phyloP scores from a whole-genome alignment of 2,329 filamentous ascomycete genomes.

The Aspergillus bombycis region DNA sequence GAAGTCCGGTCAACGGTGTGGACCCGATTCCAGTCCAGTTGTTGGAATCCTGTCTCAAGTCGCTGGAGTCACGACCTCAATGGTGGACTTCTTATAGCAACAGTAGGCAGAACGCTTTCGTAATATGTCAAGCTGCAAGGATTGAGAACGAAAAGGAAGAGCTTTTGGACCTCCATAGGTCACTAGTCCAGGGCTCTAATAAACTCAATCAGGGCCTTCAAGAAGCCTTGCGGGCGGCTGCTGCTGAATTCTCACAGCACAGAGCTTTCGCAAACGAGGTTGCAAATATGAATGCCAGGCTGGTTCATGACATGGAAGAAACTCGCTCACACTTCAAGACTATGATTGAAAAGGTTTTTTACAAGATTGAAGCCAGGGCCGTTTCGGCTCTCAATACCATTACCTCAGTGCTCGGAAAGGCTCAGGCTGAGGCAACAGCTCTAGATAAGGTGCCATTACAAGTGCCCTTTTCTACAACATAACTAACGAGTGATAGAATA shows the following conservation, averaged over 20 bases:
- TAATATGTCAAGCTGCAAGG: conserved; percentile 65
- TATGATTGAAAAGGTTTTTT: conserved; percentile 29
- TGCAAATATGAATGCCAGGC: conserved; percentile 32
- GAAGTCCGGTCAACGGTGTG: conserved; percentile 16
- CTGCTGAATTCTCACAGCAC: conserved; percentile 33
- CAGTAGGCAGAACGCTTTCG: conserved; percentile 61
- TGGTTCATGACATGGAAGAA: conserved; percentile 37
- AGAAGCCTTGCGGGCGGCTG: conserved; percentile 36
- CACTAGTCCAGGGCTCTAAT: conserved; percentile 39
- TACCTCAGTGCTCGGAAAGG: conserved; percentile 20
- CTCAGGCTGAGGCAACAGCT: conserved; percentile 19
- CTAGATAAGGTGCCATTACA: conserved; percentile 28
- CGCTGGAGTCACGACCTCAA: conserved; percentile 58
- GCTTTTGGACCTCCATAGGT: conserved; percentile 43
- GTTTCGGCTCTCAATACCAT: conserved; percentile 23
- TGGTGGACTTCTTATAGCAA: conserved; percentile 69
- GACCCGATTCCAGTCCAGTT: conserved; percentile 27
- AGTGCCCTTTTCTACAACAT: background rate
- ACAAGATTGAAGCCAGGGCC: conserved; percentile 31
- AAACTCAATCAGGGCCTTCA: conserved; percentile 41
- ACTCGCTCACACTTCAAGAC: conserved; percentile 28
- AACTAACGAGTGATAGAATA: conserved; percentile 31
- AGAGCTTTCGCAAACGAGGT: conserved; percentile 37
- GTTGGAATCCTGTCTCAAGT: conserved; percentile 56
- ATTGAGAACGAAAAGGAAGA: conserved; percentile 60